Evolutionary conservation across 169 alveolate genomes (phyloP), one percentile per base, ranked within the genome.

Genomic region (Cryptosporidium sp.): DNA sequence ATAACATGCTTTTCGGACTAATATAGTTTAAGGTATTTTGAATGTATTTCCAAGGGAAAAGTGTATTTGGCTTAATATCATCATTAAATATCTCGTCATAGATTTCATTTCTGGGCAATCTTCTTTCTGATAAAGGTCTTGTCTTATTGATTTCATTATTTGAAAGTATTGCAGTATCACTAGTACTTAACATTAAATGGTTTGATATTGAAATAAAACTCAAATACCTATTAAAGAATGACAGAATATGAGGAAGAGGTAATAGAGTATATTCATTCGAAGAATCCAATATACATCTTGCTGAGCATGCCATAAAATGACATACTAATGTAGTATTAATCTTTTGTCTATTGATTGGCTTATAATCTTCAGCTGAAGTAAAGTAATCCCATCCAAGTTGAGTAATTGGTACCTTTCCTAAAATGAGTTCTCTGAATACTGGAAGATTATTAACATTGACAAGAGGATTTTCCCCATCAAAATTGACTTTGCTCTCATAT

Each of bases 281-380:
- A 23, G 75, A 62, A 16, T 80, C 89, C 53, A 80, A 48, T 7
- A 80, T 80, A 33, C 80, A 80, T 23, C 75, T 60, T 62, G 89
- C 89, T 42, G 89, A 80, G 31, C 93, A 92, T 9, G 94, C 94
- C 91, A 92, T 91, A 61, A 91, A 92, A 31, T 92, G 94, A 37
- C 92, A 69, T n/a, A 92, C 84, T 35, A 92, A 53, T 1, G 94
- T 75, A 10, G 93, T 91, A 45, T 92, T 92, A 29, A 87, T 86
- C 21, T 65, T 60, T 80, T 80, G 89, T 80, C 89, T 80, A 48
- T 80, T 80, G 6, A 65, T 65, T 18, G 89, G 89, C 31, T 80
- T 80, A n/a, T 80, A 80, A 39, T 80, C 89, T 42, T 80, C 89
- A 8, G 89, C 89, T 23, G 89, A 80, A 21, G 89, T 80, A 37